Conservation (phyloP, 305 asterid species). For the Nicotiana rustica region DNA sequence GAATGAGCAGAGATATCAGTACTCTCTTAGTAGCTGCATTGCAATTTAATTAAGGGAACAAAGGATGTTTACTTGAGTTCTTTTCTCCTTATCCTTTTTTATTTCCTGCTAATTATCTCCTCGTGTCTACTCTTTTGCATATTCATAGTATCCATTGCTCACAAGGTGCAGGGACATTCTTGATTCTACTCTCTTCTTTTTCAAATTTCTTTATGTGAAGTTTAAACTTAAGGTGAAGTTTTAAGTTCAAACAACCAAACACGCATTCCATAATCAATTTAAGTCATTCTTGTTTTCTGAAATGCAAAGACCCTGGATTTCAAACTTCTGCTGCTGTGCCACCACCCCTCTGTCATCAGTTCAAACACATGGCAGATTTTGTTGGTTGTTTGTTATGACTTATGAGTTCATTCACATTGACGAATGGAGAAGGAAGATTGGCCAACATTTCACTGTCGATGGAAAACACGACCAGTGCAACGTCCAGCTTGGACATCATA, state of each 20-base stretch:
- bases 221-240: neutral
- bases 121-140: neutral
- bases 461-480: conserved; percentile 32
- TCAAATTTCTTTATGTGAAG: neutral
- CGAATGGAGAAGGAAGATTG: conserved; percentile 32
- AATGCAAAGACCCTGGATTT: neutral
- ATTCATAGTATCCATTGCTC: neutral
- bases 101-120: conserved; percentile 5
- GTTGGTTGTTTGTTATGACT: neutral
- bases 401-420: conserved; percentile 26
- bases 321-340: neutral
- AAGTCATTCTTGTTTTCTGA: neutral
- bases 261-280: neutral
- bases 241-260: neutral
- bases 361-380: conserved; percentile 45
- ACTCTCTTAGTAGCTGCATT: neutral
- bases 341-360: neutral
- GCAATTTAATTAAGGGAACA: neutral
- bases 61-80: neutral
- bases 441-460: neutral
- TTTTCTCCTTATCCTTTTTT: conserved; percentile 16
- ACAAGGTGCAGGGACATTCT: too few species aligned
- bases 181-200: neutral
- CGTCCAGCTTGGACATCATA: conserved; percentile 34
- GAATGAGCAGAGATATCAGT: conserved; percentile 7